Conservation (phyloP, 2,329 filamentous ascomycete species). For the Cladosporium sp. region DNA sequence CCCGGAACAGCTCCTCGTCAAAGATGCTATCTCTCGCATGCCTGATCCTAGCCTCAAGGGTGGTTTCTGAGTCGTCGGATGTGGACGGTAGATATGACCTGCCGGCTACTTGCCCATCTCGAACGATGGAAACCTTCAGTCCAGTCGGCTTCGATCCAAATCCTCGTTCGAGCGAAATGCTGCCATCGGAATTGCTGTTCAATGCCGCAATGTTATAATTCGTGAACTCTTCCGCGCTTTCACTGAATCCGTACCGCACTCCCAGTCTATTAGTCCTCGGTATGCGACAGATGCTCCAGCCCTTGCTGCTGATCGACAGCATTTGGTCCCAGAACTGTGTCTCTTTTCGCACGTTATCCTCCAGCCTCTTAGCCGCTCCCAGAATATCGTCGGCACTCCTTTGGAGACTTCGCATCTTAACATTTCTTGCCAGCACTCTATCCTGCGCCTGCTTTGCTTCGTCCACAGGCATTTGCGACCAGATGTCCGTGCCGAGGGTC, state of each 20-base stretch:
- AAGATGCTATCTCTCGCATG: constrained; percentile 75
- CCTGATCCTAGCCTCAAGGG: constrained; percentile 65
- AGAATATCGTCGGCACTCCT: constrained; percentile 70
- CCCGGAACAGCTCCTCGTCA: constrained; percentile 84
- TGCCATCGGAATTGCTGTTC: constrained; percentile 68
- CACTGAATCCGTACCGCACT: constrained; percentile 84
- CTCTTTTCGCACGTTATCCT: constrained; percentile 74
- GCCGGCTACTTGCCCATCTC: constrained; percentile 56
- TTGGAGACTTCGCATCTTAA: constrained; percentile 73
- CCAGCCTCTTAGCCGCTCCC: constrained; percentile 65
- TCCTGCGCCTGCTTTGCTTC: constrained; percentile 37
- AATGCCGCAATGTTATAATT: constrained; percentile 77
- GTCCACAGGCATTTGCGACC: constrained; percentile 56
- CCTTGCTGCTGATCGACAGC: constrained; percentile 71
- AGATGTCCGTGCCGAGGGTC: constrained; percentile 65
- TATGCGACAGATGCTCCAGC: constrained; percentile 79
- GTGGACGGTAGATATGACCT: constrained; percentile 38
- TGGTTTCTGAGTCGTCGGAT: constrained; percentile 48
- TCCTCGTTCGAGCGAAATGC: constrained; percentile 68
- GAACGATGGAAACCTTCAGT: constrained; percentile 64
- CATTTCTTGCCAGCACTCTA: constrained; percentile 58
- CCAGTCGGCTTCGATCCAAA: constrained; percentile 53
- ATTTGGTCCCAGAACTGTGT: constrained; percentile 87
- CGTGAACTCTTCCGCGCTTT: constrained; percentile 59
- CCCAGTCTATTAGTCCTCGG: constrained; percentile 70